Percentiles rank a stretch among this genome's conserved stretches.
These are phyloP conservation scores for Pelargonium cotyledonis DNA, from an alignment of 441 rosid species.

Conservation along the genomic window DNA sequence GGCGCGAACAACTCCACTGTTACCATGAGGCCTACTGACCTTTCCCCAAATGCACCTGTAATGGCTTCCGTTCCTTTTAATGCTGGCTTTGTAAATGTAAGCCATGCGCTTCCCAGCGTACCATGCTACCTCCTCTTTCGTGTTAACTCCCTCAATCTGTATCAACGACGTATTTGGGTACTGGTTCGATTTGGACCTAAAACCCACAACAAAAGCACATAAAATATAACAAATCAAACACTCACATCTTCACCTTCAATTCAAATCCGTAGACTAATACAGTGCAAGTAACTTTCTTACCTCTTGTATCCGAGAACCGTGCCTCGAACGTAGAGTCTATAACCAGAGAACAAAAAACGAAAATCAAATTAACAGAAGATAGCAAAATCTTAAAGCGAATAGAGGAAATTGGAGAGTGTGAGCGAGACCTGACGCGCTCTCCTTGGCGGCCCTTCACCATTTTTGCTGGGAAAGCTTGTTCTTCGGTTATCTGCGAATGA, in stretches of 20 bases:
- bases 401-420: not conserved
- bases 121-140: constrained; percentile 75
- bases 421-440: constrained; percentile 52
- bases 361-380: not conserved
- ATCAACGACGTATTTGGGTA: constrained; percentile 67
- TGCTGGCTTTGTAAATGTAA: constrained; percentile 82
- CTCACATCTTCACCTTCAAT: not conserved
- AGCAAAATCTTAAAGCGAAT: not conserved
- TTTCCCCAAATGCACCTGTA: constrained; percentile 93
- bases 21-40: constrained; percentile 79
- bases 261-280: not conserved
- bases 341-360: not conserved
- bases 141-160: constrained; percentile 87
- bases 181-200: constrained; percentile 81
- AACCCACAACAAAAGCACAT: not conserved
- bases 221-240: no score
- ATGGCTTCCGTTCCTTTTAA: constrained; percentile 66
- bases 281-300: constrained; percentile 20
- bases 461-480: constrained; percentile 12
- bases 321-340: constrained; percentile 74
- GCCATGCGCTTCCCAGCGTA: constrained; percentile 80
- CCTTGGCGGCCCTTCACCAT: constrained; percentile 90
- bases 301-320: constrained; percentile 85
- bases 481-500: not conserved
- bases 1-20: constrained; percentile 82